A percentile compares a stretch with the other conserved stretches of the same genome.
Evolutionary conservation across 148 eudicot species (phyloP).

Genomic region (Fagopyrum esculentum): DNA sequence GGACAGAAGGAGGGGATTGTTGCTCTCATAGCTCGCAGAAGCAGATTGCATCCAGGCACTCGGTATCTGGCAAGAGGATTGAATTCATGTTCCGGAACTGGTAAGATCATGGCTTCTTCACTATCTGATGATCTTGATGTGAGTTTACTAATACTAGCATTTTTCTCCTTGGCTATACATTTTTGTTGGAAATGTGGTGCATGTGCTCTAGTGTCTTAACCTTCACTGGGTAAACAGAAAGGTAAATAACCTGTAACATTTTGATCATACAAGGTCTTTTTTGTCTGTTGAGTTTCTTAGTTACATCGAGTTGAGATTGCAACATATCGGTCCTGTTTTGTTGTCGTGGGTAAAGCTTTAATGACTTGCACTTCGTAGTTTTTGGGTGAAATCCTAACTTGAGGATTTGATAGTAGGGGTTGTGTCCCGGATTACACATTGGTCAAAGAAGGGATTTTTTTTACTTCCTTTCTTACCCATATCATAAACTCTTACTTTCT

Average conservation of each 20-base stretch:
- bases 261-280: slow-evolving; percentile 1
- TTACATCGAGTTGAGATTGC: background rate
- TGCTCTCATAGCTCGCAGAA: slow-evolving; percentile 94
- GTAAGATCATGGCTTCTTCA: slow-evolving; percentile 26
- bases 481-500: background rate
- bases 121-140: background rate
- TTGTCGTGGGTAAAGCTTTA: background rate
- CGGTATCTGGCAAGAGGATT: slow-evolving; percentile 96
- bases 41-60: slow-evolving; percentile 98
- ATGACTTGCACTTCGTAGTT: background rate
- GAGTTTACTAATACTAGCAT: background rate
- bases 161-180: background rate
- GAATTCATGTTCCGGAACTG: slow-evolving; percentile 89
- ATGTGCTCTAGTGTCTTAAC: background rate
- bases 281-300: background rate
- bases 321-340: background rate
- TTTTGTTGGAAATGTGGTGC: background rate
- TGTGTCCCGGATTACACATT: background rate
- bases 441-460: background rate
- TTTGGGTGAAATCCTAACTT: background rate
- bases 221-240: background rate
- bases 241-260: background rate
- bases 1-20: slow-evolving; percentile 96
- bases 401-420: background rate
- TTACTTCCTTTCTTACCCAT: background rate